A percentile compares a stretch with the other conserved stretches of the same genome.
phyloP scores from a whole-genome alignment of 202 grass and related monocot species.

The Hordeum pubiflorum region DNA sequence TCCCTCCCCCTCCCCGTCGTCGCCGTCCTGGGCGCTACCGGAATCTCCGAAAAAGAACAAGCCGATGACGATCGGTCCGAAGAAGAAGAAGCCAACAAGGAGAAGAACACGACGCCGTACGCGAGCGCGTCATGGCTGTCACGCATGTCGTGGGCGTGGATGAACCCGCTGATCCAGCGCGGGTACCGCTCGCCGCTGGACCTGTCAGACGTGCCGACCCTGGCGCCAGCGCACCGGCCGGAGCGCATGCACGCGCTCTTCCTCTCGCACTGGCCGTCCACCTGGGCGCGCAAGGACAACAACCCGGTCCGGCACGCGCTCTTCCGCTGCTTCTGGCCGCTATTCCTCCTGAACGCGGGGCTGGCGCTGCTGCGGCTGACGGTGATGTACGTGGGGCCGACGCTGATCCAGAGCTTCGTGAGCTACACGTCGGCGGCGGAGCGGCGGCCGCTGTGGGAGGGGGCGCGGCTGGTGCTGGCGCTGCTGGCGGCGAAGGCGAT shows the following conservation, averaged over 20 bases:
- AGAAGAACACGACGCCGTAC: slow-evolving; percentile 50
- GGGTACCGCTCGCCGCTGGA: slow-evolving; percentile 47
- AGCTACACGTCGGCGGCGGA: slow-evolving; percentile 26
- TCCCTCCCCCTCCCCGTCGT: slow-evolving; percentile 51
- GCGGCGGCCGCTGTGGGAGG: slow-evolving; percentile 18
- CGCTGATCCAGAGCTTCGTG: slow-evolving; percentile 91
- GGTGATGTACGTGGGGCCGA: slow-evolving; percentile 89
- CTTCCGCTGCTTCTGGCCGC: slow-evolving; percentile 63
- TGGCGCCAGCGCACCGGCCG: slow-evolving; percentile 47
- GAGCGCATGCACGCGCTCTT: slow-evolving; percentile 70
- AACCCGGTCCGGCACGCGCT: slow-evolving; percentile 64
- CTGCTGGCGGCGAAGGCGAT: slow-evolving; percentile 65
- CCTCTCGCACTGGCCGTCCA: slow-evolving; percentile 42
- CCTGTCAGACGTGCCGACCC: slow-evolving; percentile 56
- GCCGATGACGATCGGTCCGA: too few species aligned
- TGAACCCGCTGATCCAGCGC: slow-evolving; percentile 73
- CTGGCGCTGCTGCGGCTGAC: slow-evolving; percentile 49
- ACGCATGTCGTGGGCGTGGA: slow-evolving; percentile 62
- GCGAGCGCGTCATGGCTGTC: slow-evolving; percentile 46
- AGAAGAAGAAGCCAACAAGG: background rate
- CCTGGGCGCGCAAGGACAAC: slow-evolving; percentile 26
- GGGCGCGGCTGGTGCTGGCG: slow-evolving; percentile 40
- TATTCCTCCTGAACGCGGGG: slow-evolving; percentile 51
- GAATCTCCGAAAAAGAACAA: slow-evolving; percentile 10
- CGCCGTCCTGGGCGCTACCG: slow-evolving; percentile 40